A percentile compares a stretch with the other conserved stretches of the same genome.
Evolutionary conservation across 768 basidiomycete species (phyloP).

Genomic region (Hortiboletus flavorubellus): DNA sequence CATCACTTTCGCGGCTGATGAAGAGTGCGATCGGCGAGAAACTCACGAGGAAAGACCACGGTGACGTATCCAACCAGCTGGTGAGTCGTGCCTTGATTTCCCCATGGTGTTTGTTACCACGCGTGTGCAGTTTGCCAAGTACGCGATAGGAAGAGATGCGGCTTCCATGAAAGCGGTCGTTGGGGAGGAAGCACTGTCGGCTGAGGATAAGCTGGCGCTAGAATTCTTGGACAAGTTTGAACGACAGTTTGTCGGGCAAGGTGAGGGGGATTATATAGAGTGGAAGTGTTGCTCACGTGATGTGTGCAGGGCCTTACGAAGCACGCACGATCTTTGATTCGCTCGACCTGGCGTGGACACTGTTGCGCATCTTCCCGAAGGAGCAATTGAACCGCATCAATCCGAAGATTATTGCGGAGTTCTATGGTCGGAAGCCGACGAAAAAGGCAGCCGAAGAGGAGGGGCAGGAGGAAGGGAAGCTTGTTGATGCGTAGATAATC

Average conservation of each 20-base stretch:
- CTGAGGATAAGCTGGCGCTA: slow-evolving; percentile 93
- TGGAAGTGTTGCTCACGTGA: slow-evolving; percentile 5
- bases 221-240: slow-evolving; percentile 99
- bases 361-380: slow-evolving; percentile 97
- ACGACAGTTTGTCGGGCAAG: slow-evolving; percentile 95
- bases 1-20: slow-evolving; percentile 98
- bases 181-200: slow-evolving; percentile 93
- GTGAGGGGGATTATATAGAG: slow-evolving; percentile 35
- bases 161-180: slow-evolving; percentile 99
- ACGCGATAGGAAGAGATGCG: slow-evolving; percentile 96
- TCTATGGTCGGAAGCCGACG: slow-evolving; percentile 79
- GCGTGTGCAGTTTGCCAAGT: slow-evolving; percentile 86
- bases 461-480: slow-evolving; percentile 36
- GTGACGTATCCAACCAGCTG: slow-evolving; percentile 98
- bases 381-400: slow-evolving; percentile 98
- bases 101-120: slow-evolving; percentile 12
- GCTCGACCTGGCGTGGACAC: slow-evolving; percentile 93
- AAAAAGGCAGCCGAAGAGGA: slow-evolving; percentile 56
- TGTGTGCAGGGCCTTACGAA: slow-evolving; percentile 77
- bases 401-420: slow-evolving; percentile 93
- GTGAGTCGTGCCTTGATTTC: slow-evolving; percentile 47
- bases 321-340: slow-evolving; percentile 96
- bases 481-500: slow-evolving; percentile 58
- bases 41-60: slow-evolving; percentile 96
- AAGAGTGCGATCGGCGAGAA: slow-evolving; percentile 99